Evolutionary conservation across 176 grass and related monocot species (phyloP), one percentile per base, ranked within the genome.

Genomic region (Phoenix roebelenii): DNA sequence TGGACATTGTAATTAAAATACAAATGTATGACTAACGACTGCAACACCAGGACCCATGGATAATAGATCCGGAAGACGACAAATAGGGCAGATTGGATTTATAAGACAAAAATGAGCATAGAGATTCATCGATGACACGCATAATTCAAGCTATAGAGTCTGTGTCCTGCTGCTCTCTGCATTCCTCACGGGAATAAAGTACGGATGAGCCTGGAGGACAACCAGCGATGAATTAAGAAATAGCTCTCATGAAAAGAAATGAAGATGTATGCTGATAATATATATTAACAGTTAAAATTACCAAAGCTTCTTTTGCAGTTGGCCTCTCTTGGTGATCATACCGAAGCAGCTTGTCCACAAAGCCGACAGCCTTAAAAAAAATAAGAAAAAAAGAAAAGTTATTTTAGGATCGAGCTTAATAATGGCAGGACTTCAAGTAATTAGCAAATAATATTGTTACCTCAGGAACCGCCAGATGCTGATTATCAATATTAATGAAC

Each of bases 221-320:
- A n/a, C 2, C 16, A 30, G 26, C 15, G n/a, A 30, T 22, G 16
- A 17, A 17, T 44, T 69, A 10, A 68, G 24, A 20, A 30, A 16
- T 44, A 12, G n/a, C 9, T 22, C 18, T 44, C 35, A 44, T 12
- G 6, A 7, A 18, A 39, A 44, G 10, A 0, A 44, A 14, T 2
- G 24, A 20, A 30, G 10, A 39, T 4, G n/a, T n/a, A 35, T 5
- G 3, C 32, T 19, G 18, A 28, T 3, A 1, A 12, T 0, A 56
- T 6, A 56, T 2, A 22, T 2, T 68, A 18, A 39, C 28, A 22
- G 55, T 20, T 16, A 35, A 51, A 20, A 23, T 73, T 80, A 92
- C 84, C 87, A 98, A 92, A 25, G 84, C 82, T 77, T 92, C 87
- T 73, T 92, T 98, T 51, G 88, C 82, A 70, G 93, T 92, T 63